These are phyloP conservation scores for Penicillium brasilianum DNA, from an alignment of 2,329 filamentous ascomycete species.

Conservation along the genomic window DNA sequence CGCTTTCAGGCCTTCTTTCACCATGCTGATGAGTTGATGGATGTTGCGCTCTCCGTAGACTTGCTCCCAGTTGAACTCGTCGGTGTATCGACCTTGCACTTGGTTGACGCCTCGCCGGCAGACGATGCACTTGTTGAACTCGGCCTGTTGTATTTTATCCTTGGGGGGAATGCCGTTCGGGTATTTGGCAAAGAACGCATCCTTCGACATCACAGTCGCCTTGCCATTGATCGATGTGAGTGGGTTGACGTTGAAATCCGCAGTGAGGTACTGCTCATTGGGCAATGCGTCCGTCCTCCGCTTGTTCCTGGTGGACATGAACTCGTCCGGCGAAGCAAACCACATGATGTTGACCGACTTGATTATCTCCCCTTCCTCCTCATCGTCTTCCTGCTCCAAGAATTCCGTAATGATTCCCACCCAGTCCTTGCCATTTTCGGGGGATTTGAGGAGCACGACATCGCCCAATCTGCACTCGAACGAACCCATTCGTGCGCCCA, in stretches of 20 bases:
- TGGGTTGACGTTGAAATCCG: slow-evolving; percentile 84
- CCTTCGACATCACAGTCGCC: slow-evolving; percentile 76
- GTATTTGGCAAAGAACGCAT: slow-evolving; percentile 69
- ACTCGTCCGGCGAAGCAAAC: slow-evolving; percentile 85
- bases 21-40: slow-evolving; percentile 66
- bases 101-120: slow-evolving; percentile 90
- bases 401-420: slow-evolving; percentile 88
- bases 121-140: slow-evolving; percentile 84
- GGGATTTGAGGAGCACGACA: slow-evolving; percentile 82
- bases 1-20: slow-evolving; percentile 69
- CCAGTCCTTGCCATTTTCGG: slow-evolving; percentile 87
- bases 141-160: slow-evolving; percentile 62
- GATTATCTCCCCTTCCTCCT: slow-evolving; percentile 53
- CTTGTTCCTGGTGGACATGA: slow-evolving; percentile 81
- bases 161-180: slow-evolving; percentile 77
- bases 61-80: slow-evolving; percentile 91
- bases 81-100: slow-evolving; percentile 85
- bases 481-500: slow-evolving; percentile 79
- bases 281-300: slow-evolving; percentile 79
- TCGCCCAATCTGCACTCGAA: slow-evolving; percentile 86
- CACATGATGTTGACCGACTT: slow-evolving; percentile 92
- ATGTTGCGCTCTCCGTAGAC: slow-evolving; percentile 73
- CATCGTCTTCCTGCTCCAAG: slow-evolving; percentile 71
- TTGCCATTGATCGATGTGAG: slow-evolving; percentile 89
- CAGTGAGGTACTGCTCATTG: slow-evolving; percentile 92